Evolutionary conservation across 257 asterid species (phyloP).

Genomic region (Vinca minor): DNA sequence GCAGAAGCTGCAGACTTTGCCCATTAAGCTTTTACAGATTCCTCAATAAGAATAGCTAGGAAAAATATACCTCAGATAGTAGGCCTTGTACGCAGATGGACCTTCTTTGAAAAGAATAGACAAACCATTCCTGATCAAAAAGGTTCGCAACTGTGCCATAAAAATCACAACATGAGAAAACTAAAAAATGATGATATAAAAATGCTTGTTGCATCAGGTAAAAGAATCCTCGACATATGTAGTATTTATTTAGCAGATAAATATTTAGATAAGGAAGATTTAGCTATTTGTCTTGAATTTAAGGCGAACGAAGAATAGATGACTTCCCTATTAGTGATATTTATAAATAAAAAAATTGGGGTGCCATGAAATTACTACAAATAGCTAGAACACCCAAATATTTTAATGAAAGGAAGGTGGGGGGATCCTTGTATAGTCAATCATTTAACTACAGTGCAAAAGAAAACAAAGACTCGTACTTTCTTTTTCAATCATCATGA

Average conservation of each 20-base stretch:
- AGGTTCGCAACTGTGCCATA: slow-evolving; percentile 67
- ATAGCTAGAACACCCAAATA: background rate
- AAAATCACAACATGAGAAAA: slow-evolving; percentile 14
- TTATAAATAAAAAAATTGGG: too few relatives aligned
- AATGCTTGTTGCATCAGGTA: background rate
- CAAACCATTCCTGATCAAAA: slow-evolving; percentile 88
- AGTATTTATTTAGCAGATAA: background rate
- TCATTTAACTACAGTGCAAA: background rate
- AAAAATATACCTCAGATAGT: slow-evolving; percentile 67
- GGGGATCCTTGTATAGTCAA: background rate
- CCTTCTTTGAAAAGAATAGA: slow-evolving; percentile 84
- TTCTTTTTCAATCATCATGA: background rate
- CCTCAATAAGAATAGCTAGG: slow-evolving; percentile 8
- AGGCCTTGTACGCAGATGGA: slow-evolving; percentile 80
- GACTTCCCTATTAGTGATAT: background rate
- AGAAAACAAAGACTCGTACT: background rate
- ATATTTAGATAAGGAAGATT: background rate
- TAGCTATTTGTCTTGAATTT: background rate
- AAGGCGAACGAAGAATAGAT: background rate
- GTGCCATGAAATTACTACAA: background rate
- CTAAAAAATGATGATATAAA: background rate
- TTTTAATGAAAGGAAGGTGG: background rate
- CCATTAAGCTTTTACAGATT: background rate
- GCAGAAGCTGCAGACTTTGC: background rate
- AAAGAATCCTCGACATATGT: slow-evolving; percentile 4